Evolutionary conservation across 768 basidiomycete genomes (phyloP).

Genomic region (Vishniacozyma victoriae): DNA sequence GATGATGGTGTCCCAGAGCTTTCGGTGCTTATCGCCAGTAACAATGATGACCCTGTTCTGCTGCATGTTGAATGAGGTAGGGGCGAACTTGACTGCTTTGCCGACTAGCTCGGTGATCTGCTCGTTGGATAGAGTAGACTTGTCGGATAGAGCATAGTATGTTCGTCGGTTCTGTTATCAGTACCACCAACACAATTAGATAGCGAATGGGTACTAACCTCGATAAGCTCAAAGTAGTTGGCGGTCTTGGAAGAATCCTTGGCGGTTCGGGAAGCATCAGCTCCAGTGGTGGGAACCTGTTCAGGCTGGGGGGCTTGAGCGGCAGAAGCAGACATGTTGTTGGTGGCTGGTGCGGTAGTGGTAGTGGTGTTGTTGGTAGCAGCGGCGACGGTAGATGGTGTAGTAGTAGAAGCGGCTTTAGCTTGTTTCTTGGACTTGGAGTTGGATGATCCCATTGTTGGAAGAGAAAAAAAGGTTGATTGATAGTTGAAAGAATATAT

Average conservation of each 20-base stretch:
- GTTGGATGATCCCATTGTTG: too few relatives aligned
- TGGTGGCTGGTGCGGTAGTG: too few relatives aligned
- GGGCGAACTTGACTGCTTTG: conserved; percentile 43
- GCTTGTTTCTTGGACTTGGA: too few relatives aligned
- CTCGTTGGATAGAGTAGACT: conserved; percentile 36
- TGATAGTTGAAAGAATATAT: too few relatives aligned
- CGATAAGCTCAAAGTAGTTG: conserved; percentile 40
- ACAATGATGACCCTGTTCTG: conserved; percentile 43
- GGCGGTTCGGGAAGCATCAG: too few relatives aligned
- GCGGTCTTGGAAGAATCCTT: conserved; percentile 13
- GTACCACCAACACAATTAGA: neutral
- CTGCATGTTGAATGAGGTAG: conserved; percentile 48
- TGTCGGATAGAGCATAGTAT: conserved; percentile 42
- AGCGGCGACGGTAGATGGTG: too few relatives aligned
- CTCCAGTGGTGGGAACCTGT: too few relatives aligned
- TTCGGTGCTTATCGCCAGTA: conserved; percentile 36
- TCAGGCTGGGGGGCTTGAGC: too few relatives aligned
- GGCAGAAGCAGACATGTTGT: too few relatives aligned
- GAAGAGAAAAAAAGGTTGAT: too few relatives aligned
- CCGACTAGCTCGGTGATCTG: conserved; percentile 43
- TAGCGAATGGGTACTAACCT: conserved; percentile 13
- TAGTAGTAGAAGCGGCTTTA: too few relatives aligned
- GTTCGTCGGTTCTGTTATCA: conserved; percentile 38
- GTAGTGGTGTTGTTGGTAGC: too few relatives aligned
- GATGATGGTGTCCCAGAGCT: conserved; percentile 37